Evolutionary conservation across 352 stramenopile species (phyloP), one percentile per base, ranked within the genome.

Genomic region (Phytophthora rubi): DNA sequence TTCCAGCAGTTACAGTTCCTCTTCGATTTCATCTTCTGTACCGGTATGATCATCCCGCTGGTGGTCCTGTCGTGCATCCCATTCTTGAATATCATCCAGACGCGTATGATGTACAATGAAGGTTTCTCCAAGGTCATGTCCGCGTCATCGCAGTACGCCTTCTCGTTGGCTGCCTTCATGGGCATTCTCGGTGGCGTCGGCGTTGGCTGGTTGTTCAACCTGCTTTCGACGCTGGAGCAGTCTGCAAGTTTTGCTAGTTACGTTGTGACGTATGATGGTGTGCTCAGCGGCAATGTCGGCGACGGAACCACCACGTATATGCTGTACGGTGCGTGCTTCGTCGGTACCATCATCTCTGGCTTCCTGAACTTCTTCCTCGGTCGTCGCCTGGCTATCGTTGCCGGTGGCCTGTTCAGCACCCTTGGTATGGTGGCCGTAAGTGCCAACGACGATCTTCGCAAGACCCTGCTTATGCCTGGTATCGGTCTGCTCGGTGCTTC

Each of bases 51-150:
- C 48, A 77, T 93, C 39, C 83, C 84, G 21, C 73, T 93, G 4
- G 53, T 93, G 6, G 52, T 93, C 1, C 76, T 93, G 75, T 92
- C 83, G 47, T 80, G 79, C 59, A 85, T 91, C 54, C 86, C 86
- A 52, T 93, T 93, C 59, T 71, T 93, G 53, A 92, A 92, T 62
- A 59, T 93, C 26, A 91, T 93, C 56, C 86, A 93, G 72, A 92
- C 86, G 53, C 83, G 86, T 63, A 93, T 93, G 86, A 93, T 93
- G 86, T 93, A 93, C 77, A 93, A 93, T 70, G 77, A 93, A 77
- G 86, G 86, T 3, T 93, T 93, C 65, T 91, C 83, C 1, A 85
- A 90, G 68, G 84, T 92, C 62, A 86, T 93, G 75, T 93, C 86
- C 6, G 86, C 81, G 13, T 92, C 86, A 4, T 91, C 82, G 35